Percentiles rank a stretch among this genome's conserved stretches.
Evolutionary conservation across 2,329 filamentous ascomycete species (phyloP).

Genomic region (Phialophora verrucosa): DNA sequence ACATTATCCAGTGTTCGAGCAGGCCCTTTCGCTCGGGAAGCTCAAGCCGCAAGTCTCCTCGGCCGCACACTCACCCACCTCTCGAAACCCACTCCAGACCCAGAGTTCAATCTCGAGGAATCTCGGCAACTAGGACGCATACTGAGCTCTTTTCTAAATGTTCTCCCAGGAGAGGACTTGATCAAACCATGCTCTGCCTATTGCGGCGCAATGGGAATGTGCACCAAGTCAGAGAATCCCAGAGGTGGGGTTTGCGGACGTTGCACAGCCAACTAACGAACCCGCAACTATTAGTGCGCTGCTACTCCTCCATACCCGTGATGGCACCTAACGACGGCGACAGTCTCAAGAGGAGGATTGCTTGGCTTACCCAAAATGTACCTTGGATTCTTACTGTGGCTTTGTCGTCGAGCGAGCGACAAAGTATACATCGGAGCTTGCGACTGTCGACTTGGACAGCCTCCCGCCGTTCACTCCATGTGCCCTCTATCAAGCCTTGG

Average conservation of each 20-base stretch:
- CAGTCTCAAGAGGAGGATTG: neutral
- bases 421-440: constrained; percentile 7
- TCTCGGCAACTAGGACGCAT: constrained; percentile 1
- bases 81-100: neutral
- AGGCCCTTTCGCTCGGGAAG: constrained; percentile 1
- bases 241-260: neutral
- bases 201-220: constrained; percentile 10
- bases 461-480: neutral
- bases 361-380: neutral
- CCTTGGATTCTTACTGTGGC: neutral
- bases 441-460: constrained; percentile 5
- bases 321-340: neutral
- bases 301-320: neutral
- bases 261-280: neutral
- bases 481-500: neutral
- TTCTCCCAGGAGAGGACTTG: constrained; percentile 5
- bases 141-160: constrained; percentile 2
- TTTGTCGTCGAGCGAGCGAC: constrained; percentile 7
- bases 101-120: neutral
- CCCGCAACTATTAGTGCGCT: neutral
- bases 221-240: constrained; percentile 7
- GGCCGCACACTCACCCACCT: constrained; percentile 5
- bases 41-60: constrained; percentile 13
- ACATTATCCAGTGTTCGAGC: constrained; percentile 1
- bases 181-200: constrained; percentile 8